Percentiles rank a stretch among this genome's conserved stretches.
phyloP scores from a whole-genome alignment of 345 rosid genomes.

The Salix suchowensis region DNA sequence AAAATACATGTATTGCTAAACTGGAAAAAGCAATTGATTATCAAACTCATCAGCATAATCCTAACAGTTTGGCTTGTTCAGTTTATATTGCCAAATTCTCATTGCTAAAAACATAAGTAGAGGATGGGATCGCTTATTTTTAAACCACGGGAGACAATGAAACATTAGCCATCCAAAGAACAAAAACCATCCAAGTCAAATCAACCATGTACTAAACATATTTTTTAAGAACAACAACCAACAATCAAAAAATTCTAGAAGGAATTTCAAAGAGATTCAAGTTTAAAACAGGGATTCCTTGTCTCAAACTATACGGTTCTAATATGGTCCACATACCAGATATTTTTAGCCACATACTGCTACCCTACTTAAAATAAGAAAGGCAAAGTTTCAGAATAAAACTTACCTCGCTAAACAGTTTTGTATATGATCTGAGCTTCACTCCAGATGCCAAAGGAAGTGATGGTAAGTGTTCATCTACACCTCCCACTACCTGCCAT shows the following conservation, averaged over 20 bases:
- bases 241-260: not conserved
- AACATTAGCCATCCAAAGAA: not conserved
- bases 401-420: constrained; percentile 40
- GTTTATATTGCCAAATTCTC: no score
- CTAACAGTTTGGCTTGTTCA: not conserved
- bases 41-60: not conserved
- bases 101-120: no score
- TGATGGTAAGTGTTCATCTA: constrained; percentile 57
- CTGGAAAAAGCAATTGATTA: no score
- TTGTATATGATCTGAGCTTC: constrained; percentile 52
- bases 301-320: not conserved
- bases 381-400: not conserved
- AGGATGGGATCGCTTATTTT: not conserved
- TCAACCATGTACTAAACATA: not conserved
- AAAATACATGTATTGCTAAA: no score
- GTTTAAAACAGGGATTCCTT: not conserved
- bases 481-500: constrained; percentile 76
- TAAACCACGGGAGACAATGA: not conserved
- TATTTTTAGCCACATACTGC: not conserved
- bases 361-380: not conserved
- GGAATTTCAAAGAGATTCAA: not conserved
- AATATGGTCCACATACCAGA: not conserved
- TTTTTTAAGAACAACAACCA: not conserved
- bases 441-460: constrained; percentile 57
- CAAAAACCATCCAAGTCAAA: not conserved